Evolutionary conservation across 1,284 basidiomycete genomes (phyloP), one percentile per base, ranked within the genome.

Genomic region (Naganishia sp.): DNA sequence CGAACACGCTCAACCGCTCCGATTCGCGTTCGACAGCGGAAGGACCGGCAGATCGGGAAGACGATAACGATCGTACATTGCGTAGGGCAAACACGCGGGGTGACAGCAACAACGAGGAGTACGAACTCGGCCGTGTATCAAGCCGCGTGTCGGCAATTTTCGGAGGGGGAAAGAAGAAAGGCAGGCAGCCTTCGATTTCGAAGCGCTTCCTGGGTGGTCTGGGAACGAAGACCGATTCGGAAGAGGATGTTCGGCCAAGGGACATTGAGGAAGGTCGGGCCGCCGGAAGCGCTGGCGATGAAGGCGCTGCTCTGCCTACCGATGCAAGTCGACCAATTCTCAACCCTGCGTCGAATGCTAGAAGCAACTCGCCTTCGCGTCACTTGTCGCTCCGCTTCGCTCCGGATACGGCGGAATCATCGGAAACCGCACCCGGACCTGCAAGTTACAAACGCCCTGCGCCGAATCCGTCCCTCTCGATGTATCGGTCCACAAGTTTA

Each of bases 401-500:
- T 10, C 70, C 70, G 6, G 74, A 77, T 44, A 69, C 68, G 1
- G 70, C 72, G 5, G 54, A 65, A 42, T 73, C 72, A 3, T 73
- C 71, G 3, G 76, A 79, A 18, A 77, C 77, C 5, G 77, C 77
- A 0, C 78, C 78, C 0, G 69, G 70, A 2, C 53, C 70, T 6
- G 69, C 77, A 65, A 78, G 77, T 52, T 78, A 78, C 23, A 70
- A 65, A 21, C 68, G 63, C 9, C 67, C 69, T 9, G 76, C 79
- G 7, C 61, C 57, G 31, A 77, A 74, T 61, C 77, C 76, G 1
- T 67, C 68, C 1, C 66, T 80, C 49, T 68, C 74, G 18, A 76
- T 80, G 75, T 76, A 69, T 66, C 70, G 78, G 52, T 72, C 75
- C 6, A 64, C 72, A 11, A 74, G 71, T 11, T 65, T 77, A n/a